Evolutionary conservation across 2,329 filamentous ascomycete species (phyloP).

Genomic region (Balansia obtecta): DNA sequence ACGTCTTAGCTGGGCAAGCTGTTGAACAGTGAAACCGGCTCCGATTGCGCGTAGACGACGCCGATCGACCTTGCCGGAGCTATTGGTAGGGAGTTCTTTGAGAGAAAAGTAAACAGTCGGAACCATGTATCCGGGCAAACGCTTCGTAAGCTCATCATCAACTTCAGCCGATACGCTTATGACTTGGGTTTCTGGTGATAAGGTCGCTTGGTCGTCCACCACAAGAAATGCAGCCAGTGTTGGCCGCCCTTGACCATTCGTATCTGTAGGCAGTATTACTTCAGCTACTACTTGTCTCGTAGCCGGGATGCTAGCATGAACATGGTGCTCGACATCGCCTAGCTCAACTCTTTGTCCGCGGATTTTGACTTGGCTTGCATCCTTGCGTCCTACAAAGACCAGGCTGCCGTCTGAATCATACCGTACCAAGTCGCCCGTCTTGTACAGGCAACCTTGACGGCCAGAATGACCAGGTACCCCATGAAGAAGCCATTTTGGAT

Average conservation of each 20-base stretch:
- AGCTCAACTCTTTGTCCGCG: slow-evolving; percentile 41
- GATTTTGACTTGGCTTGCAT: slow-evolving; percentile 39
- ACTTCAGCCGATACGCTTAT: not conserved
- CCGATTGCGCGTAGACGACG: not conserved
- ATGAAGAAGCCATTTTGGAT: slow-evolving; percentile 17
- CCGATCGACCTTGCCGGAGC: not conserved
- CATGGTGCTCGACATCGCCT: slow-evolving; percentile 11
- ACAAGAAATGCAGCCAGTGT: slow-evolving; percentile 2
- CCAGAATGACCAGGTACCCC: not conserved
- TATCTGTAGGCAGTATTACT: not conserved
- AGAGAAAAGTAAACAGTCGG: not conserved
- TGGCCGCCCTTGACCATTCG: not conserved
- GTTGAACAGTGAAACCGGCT: not conserved
- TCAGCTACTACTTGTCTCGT: slow-evolving; percentile 1
- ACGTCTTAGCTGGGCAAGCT: not conserved
- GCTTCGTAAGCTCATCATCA: not conserved
- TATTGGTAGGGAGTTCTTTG: not conserved
- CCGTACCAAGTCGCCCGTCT: slow-evolving; percentile 33
- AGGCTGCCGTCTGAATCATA: slow-evolving; percentile 23
- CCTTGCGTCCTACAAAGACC: slow-evolving; percentile 35
- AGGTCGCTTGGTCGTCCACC: not conserved
- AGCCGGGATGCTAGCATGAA: not conserved
- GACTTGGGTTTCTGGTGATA: not conserved
- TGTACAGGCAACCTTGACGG: slow-evolving; percentile 23
- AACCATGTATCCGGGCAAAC: not conserved